These are phyloP conservation scores for Farysia itapuensis DNA, from an alignment of 1,284 basidiomycete species.

Conservation along the genomic window DNA sequence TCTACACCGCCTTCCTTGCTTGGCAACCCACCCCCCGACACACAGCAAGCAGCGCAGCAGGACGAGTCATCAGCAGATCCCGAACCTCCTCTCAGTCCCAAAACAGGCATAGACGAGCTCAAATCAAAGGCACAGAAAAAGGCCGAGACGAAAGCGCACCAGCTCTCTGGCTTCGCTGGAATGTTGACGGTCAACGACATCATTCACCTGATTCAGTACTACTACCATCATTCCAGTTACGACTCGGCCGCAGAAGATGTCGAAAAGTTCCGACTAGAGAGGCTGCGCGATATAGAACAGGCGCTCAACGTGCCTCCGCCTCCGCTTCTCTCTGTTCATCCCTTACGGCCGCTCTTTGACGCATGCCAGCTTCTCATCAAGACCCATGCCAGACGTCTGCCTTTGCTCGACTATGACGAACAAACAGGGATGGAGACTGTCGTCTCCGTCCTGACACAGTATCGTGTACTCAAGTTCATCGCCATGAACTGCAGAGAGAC, in stretches of 20 bases:
- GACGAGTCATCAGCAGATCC: neutral
- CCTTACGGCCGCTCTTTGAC: conserved; percentile 79
- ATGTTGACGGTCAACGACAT: conserved; percentile 60
- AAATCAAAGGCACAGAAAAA: neutral
- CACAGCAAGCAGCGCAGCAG: neutral
- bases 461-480: conserved; percentile 96
- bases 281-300: conserved; percentile 77
- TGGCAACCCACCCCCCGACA: conserved; percentile 3
- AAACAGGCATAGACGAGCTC: neutral
- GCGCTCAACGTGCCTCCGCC: conserved; percentile 88
- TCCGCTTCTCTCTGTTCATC: conserved; percentile 85
- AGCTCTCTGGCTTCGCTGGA: conserved; percentile 53
- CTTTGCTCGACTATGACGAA: conserved; percentile 87
- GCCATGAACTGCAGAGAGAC: conserved; percentile 73
- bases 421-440: conserved; percentile 95
- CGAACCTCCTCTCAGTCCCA: conserved; percentile 11
- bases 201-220: conserved; percentile 58
- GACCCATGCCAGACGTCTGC: conserved; percentile 91
- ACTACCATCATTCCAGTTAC: conserved; percentile 64
- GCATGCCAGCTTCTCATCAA: conserved; percentile 88
- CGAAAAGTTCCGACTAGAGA: conserved; percentile 85
- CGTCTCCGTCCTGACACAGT: conserved; percentile 93
- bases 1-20: conserved; percentile 40
- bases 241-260: conserved; percentile 87
- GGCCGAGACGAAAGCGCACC: conserved; percentile 9